Evolutionary conservation across 331 rosid genomes (phyloP).

Genomic region (Ulmus americana): DNA sequence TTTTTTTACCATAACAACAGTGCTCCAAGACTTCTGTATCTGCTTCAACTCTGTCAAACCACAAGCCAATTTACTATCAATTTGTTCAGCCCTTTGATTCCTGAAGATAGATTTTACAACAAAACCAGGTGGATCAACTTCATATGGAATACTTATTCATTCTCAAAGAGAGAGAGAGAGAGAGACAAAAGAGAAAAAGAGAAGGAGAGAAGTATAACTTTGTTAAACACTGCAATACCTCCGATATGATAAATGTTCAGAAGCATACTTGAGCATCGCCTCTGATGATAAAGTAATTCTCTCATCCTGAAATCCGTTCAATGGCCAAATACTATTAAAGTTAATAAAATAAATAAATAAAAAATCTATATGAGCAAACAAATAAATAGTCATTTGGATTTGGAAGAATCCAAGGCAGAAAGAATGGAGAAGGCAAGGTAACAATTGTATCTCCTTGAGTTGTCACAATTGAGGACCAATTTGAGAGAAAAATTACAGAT

Average conservation of each 20-base stretch:
- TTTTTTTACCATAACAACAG: slow-evolving; percentile 51
- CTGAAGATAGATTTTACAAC: slow-evolving; percentile 29
- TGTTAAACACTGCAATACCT: slow-evolving; percentile 34
- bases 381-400: neutral
- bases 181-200: too few species aligned
- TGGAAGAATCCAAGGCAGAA: neutral
- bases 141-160: slow-evolving; percentile 13
- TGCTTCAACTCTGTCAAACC: slow-evolving; percentile 49
- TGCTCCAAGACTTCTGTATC: slow-evolving; percentile 59
- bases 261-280: slow-evolving; percentile 35
- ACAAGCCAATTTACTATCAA: slow-evolving; percentile 38
- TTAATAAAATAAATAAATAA: neutral
- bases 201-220: slow-evolving; percentile 1
- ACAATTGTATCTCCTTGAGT: neutral
- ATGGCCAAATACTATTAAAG: slow-evolving; percentile 15
- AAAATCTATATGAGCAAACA: neutral
- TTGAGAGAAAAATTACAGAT: neutral
- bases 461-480: neutral
- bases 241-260: slow-evolving; percentile 38
- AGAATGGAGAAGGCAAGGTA: neutral
- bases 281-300: slow-evolving; percentile 28
- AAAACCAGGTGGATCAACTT: slow-evolving; percentile 18
- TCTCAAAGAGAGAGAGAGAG: neutral
- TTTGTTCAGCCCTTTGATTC: slow-evolving; percentile 47
- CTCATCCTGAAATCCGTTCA: slow-evolving; percentile 45